Evolutionary conservation across 345 rosid genomes (phyloP).

Genomic region (Bruguiera parviflora): DNA sequence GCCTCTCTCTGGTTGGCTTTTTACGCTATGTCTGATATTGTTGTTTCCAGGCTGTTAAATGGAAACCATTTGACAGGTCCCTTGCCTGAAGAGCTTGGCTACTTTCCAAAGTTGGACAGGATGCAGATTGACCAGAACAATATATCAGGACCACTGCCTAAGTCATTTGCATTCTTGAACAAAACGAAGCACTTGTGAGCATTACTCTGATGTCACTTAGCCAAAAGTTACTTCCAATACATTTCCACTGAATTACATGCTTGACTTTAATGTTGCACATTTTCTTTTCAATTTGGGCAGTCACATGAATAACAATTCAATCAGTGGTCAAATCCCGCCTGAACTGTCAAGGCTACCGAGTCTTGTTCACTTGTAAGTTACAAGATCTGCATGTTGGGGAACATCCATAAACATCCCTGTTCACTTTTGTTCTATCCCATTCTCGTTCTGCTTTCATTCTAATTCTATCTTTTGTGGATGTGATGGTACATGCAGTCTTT

Average conservation of each 20-base stretch:
- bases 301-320: too few species aligned
- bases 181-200: too few species aligned
- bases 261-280: too few species aligned
- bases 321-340: too few species aligned
- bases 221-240: too few species aligned
- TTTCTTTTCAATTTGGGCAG: too few species aligned
- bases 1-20: constrained; percentile 11
- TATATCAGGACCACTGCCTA: constrained; percentile 42
- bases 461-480: constrained; percentile 2
- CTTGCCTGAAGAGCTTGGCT: constrained; percentile 85
- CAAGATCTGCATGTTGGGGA: constrained; percentile 9
- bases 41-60: constrained; percentile 69
- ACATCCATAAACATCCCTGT: constrained; percentile 2
- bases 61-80: constrained; percentile 76
- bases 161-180: too few species aligned
- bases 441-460: too few species aligned
- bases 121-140: constrained; percentile 91
- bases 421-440: constrained; percentile 2
- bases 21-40: constrained; percentile 18
- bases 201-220: too few species aligned
- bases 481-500: constrained; percentile 53
- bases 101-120: constrained; percentile 78
- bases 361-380: constrained; percentile 92
- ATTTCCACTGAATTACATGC: too few species aligned
- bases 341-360: constrained; percentile 9